These are phyloP conservation scores for Tricholoma terreum DNA, from an alignment of 768 basidiomycete species.

Conservation along the genomic window DNA sequence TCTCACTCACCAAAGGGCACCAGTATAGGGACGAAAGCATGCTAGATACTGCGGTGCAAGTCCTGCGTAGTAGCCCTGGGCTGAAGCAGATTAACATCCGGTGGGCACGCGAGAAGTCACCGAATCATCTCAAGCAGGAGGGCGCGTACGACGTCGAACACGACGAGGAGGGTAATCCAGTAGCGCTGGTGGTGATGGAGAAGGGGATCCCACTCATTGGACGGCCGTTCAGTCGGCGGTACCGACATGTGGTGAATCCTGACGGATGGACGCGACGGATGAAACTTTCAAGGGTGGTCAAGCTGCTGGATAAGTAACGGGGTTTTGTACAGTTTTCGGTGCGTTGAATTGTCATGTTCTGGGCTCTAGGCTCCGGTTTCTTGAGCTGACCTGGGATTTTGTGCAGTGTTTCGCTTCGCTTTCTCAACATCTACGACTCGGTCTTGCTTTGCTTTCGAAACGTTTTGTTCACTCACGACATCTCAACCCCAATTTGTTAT, in stretches of 20 bases:
- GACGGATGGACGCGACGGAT: neutral
- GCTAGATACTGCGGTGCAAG: conserved; percentile 37
- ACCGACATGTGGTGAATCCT: conserved; percentile 15
- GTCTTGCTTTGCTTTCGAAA: no score
- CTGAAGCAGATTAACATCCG: conserved; percentile 44
- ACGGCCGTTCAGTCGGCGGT: conserved; percentile 35
- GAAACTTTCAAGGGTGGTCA: conserved; percentile 1
- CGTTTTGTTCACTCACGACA: no score
- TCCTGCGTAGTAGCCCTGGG: conserved; percentile 30
- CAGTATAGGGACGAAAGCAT: conserved; percentile 44
- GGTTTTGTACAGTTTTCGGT: no score
- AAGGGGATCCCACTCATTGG: conserved; percentile 42
- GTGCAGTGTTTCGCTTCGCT: no score
- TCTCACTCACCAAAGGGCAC: conserved; percentile 49
- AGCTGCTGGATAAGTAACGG: no score
- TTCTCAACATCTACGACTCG: no score
- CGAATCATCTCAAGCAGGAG: conserved; percentile 49
- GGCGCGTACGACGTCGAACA: conserved; percentile 38
- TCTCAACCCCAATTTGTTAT: no score
- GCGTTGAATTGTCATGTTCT: no score
- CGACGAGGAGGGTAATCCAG: conserved; percentile 20
- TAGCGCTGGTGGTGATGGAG: conserved; percentile 31
- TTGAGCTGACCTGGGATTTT: no score
- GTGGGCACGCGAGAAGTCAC: conserved; percentile 46
- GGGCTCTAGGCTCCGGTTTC: no score